Base-by-base conservation (phyloP, 2,329 filamentous ascomycete genomes). In the Trichophyton benhamiae region DNA sequence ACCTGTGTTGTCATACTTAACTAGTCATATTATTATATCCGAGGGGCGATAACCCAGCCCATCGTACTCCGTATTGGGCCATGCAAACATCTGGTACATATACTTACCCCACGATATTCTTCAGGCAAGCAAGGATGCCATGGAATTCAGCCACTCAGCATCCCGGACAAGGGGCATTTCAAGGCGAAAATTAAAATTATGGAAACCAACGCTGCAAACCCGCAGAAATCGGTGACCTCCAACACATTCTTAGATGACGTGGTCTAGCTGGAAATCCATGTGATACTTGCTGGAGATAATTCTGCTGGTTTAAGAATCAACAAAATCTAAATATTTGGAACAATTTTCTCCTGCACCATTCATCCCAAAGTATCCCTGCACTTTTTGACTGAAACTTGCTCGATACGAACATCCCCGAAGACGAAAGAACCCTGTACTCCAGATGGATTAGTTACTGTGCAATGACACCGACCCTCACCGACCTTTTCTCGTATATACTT, bases 401-500 rank as follows among this genome's bases (percentile, higher is more conserved):
- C 27, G 49, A 53, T 53, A 53, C 49, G 49, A 52, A 52, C 46
- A 52, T 22, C 46, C 42, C 46, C 46, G 46, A 53, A 30, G 22
- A 22, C 9, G 25, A 44, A 44, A 6, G 7, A 33, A 53, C 49
- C 13, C 25, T 53, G 27, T 11, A 33, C 49, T 13, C 20, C 20
- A 22, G 27, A 13, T 53, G 49, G 25, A 52, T 52, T 2, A 2
- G 11, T 33, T 15, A 33, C 49, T 38, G 33, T 38, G 33, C 33
- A 38, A 17, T 13, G 13, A 53, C 9, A 25, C 49, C 49, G 49
- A 53, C 6, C n/a, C 49, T 53, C 49, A 53, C 49, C 49, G 49
- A 53, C 49, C 49, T 53, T 53, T 25, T 22, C 49, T 53, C 49
- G 49, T 53, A 53, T 53, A 53, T 53, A 15, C 49, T 53, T 53